These are phyloP conservation scores for Globisporangium spiculum DNA, from an alignment of 352 stramenopile genomes.

Conservation along the genomic window DNA sequence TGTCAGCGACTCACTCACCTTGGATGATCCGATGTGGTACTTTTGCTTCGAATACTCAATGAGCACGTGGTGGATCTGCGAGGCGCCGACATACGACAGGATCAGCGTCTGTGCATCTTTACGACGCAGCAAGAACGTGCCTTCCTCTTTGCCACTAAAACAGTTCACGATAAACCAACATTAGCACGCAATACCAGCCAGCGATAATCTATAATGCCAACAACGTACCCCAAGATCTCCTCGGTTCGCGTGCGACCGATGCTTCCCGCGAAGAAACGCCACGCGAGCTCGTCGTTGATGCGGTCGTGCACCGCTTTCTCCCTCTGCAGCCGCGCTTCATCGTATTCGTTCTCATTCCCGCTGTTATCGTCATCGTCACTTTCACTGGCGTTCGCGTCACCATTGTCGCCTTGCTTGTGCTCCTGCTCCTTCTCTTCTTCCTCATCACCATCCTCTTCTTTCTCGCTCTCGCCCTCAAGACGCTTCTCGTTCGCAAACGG, in stretches of 20 bases:
- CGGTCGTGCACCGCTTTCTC: slow-evolving; percentile 39
- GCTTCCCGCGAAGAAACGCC: slow-evolving; percentile 78
- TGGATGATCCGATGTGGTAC: slow-evolving; percentile 78
- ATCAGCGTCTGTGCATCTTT: slow-evolving; percentile 82
- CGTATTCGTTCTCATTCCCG: slow-evolving; percentile 33
- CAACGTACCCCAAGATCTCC: slow-evolving; percentile 55
- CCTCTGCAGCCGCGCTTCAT: slow-evolving; percentile 30
- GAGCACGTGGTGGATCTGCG: slow-evolving; percentile 78
- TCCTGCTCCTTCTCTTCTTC: slow-evolving; percentile 15
- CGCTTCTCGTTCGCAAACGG: slow-evolving; percentile 37
- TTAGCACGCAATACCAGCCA: neutral
- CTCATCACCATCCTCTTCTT: neutral
- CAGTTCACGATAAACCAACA: neutral
- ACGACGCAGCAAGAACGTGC: slow-evolving; percentile 74
- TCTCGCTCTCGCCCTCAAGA: slow-evolving; percentile 15
- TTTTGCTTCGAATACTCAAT: slow-evolving; percentile 68
- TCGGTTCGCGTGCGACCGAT: slow-evolving; percentile 69
- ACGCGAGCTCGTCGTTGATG: slow-evolving; percentile 60
- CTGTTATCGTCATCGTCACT: slow-evolving; percentile 13
- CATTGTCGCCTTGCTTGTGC: neutral
- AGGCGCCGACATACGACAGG: slow-evolving; percentile 67
- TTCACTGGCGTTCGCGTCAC: neutral
- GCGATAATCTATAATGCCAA: slow-evolving; percentile 4
- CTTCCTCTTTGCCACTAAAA: slow-evolving; percentile 47
- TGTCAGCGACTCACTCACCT: slow-evolving; percentile 33